Evolutionary conservation across 768 basidiomycete species (phyloP).

Genomic region (Panellus pusillus): DNA sequence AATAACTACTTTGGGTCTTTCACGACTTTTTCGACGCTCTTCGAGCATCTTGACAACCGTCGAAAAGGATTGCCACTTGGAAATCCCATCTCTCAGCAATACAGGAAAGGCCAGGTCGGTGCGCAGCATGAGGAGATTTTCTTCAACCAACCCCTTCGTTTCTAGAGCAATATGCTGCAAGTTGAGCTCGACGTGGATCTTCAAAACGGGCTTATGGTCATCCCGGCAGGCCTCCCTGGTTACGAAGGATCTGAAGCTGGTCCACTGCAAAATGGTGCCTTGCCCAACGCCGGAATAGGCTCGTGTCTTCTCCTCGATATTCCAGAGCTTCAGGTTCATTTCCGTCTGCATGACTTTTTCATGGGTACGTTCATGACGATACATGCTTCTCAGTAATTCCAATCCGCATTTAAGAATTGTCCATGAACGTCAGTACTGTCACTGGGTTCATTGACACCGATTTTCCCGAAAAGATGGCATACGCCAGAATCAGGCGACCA

Average conservation of each 20-base stretch:
- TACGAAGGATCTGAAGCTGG: constrained; percentile 42
- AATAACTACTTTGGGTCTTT: constrained; percentile 96
- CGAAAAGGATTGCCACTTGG: constrained; percentile 60
- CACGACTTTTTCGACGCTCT: constrained; percentile 87
- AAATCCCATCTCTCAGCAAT: constrained; percentile 79
- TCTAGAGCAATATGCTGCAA: constrained; percentile 83
- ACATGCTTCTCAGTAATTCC: constrained; percentile 4
- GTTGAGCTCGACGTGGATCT: constrained; percentile 61
- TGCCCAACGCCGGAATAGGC: constrained; percentile 43
- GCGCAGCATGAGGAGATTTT: neutral
- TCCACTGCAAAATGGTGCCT: constrained; percentile 20
- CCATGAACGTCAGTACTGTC: constrained; percentile 68
- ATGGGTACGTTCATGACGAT: constrained; percentile 59
- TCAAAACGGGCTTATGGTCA: constrained; percentile 51
- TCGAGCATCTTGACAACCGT: constrained; percentile 79
- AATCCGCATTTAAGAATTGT: constrained; percentile 58
- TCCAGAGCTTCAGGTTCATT: constrained; percentile 71
- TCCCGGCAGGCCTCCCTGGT: constrained; percentile 70
- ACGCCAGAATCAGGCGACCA: constrained; percentile 20
- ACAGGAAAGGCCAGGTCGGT: constrained; percentile 76
- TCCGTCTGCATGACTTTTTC: constrained; percentile 82
- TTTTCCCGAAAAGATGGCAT: constrained; percentile 44
- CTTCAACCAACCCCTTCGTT: constrained; percentile 1
- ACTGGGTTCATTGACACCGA: constrained; percentile 49
- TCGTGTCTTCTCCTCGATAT: constrained; percentile 54